Conservation (phyloP, 305 asterid species). For the Solanum chacoense region DNA sequence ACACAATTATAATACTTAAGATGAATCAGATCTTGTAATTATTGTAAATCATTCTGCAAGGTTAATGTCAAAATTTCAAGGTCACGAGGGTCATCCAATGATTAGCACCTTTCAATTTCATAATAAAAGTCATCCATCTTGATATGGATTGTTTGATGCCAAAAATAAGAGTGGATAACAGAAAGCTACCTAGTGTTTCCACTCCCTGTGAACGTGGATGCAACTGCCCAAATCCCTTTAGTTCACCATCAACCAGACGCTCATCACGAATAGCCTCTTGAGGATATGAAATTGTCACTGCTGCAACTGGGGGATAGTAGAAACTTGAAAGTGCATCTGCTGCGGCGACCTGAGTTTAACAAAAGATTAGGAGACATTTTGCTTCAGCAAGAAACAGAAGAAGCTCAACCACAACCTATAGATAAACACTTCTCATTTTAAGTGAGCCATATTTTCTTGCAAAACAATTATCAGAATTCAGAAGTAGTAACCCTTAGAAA, state of each 20-base stretch:
- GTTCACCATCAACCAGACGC: constrained; percentile 64
- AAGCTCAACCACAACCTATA: not conserved
- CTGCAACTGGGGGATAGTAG: constrained; percentile 94
- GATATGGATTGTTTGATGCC: not conserved
- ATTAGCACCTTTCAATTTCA: not conserved
- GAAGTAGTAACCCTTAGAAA: not conserved
- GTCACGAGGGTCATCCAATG: not conserved
- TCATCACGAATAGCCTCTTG: constrained; percentile 70
- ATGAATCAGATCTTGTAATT: not conserved
- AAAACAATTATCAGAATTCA: not conserved
- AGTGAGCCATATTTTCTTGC: not conserved
- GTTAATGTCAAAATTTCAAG: not conserved
- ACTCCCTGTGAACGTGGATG: constrained; percentile 98
- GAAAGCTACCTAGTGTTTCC: constrained; percentile 71
- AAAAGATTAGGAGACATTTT: not conserved
- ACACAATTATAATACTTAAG: not conserved
- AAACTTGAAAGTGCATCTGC: constrained; percentile 71
- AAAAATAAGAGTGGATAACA: not conserved
- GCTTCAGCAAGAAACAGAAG: not conserved
- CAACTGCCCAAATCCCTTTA: constrained; percentile 96
- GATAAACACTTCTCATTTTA: not conserved
- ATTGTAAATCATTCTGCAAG: not conserved
- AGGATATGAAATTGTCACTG: constrained; percentile 85
- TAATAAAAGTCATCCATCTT: not conserved
- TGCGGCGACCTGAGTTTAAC: constrained; percentile 40